Evolutionary conservation across 768 basidiomycete species (phyloP), one percentile per base, ranked within the genome.

Genomic region (Trametes maxima): DNA sequence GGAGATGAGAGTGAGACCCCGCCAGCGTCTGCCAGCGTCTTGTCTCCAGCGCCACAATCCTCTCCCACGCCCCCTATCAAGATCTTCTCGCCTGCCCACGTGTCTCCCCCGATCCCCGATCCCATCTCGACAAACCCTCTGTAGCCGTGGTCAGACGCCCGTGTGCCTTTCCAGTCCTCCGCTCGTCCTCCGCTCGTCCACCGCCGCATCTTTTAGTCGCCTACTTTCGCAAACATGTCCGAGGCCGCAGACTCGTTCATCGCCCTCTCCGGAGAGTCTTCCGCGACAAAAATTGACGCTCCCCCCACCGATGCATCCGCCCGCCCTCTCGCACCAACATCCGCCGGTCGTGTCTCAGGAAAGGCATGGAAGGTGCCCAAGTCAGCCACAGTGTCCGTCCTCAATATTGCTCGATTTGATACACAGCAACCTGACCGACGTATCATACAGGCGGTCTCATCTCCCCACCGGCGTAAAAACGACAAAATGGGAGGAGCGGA

Each of bases 331-430:
- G 75, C 83, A 10, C 74, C 82, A n/a, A 85, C 89, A 0, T 78
- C 86, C 33, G 80, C 80, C 58, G 90, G 90, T 13, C 81, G 90
- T 37, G 74, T 80, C 8, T 91, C 89, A 1, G 84, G 89, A 28
- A 92, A 90, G 54, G 50, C 68, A 62, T 73, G 72, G 72, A 73
- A 73, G 59, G 24, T 19, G 19, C 68, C 48, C 43, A 71, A 71
- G 49, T 57, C 65, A 16, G 65, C 72, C 16, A 74, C 68, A 79
- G 60, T 92, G 90, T 89, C 88, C 86, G 71, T 60, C 66, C 67
- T 78, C 2, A 75, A 85, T 8, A 82, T 82, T 35, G 77, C 80
- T 86, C 86, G 72, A 46, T 11, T 63, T 65, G 45, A 36, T 59
- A 33, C 21, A 33, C 21, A 21, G 33, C 35, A 43, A 39, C 40